These are phyloP conservation scores for Grosmannia huntii DNA, from an alignment of 2,329 filamentous ascomycete genomes.

Conservation along the genomic window DNA sequence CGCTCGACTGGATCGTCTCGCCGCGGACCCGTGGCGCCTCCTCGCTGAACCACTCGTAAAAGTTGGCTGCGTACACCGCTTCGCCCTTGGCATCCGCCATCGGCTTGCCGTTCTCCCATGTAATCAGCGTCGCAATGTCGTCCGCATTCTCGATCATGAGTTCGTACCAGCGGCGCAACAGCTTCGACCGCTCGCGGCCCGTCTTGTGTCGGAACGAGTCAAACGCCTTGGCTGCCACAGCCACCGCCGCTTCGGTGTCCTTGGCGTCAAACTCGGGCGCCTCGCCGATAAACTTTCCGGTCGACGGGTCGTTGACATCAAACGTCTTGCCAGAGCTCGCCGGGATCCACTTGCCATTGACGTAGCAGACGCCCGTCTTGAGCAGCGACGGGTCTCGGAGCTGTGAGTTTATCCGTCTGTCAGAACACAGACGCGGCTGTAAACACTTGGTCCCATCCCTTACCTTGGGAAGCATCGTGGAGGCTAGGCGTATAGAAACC, in stretches of 20 bases:
- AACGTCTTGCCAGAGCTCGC: conserved; percentile 86
- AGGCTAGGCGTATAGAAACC: conserved; percentile 20
- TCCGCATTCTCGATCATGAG: conserved; percentile 66
- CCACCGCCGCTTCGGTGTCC: conserved; percentile 72
- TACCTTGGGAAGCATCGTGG: conserved; percentile 35
- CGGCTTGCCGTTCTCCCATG: conserved; percentile 85
- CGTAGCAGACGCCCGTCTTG: conserved; percentile 69
- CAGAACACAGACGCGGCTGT: neutral
- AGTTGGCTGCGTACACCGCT: conserved; percentile 58
- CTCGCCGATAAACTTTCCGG: conserved; percentile 66
- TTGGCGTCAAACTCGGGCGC: conserved; percentile 70
- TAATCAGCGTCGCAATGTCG: conserved; percentile 71
- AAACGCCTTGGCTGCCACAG: conserved; percentile 68
- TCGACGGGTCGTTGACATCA: conserved; percentile 74
- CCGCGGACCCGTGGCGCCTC: conserved; percentile 65
- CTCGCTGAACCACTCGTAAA: conserved; percentile 72
- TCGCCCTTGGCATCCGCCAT: conserved; percentile 62
- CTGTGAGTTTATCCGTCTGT: conserved; percentile 25
- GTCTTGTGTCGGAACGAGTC: conserved; percentile 57
- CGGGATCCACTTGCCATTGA: conserved; percentile 86
- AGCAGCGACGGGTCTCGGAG: conserved; percentile 71
- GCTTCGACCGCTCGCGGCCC: conserved; percentile 58
- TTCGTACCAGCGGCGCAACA: conserved; percentile 72
- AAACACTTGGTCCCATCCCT: neutral
- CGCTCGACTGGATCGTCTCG: conserved; percentile 57